Percentiles rank a stretch among this genome's conserved stretches.
Evolutionary conservation across 2,329 filamentous ascomycete genomes (phyloP).

Genomic region (Tolypocladium tropicale): DNA sequence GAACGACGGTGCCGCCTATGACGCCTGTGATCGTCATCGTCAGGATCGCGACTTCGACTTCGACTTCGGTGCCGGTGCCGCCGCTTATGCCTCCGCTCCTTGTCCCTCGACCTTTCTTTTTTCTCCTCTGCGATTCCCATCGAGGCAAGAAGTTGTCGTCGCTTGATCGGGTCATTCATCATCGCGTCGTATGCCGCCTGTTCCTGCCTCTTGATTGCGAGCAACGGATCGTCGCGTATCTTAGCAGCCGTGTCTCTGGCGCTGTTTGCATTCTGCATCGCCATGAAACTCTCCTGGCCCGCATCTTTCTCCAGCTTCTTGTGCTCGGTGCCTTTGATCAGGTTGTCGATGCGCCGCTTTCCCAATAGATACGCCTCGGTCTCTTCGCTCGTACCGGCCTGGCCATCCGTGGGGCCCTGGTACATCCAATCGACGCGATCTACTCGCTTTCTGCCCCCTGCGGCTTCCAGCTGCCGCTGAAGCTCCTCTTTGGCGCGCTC

Average conservation of each 20-base stretch:
- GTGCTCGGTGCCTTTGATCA: constrained; percentile 68
- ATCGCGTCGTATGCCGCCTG: constrained; percentile 69
- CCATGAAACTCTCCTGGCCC: constrained; percentile 48
- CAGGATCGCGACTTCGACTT: neutral
- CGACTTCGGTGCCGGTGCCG: constrained; percentile 23
- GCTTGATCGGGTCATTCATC: constrained; percentile 66
- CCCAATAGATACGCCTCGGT: constrained; percentile 89
- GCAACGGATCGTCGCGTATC: constrained; percentile 79
- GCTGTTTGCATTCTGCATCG: constrained; percentile 59
- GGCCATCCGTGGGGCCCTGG: constrained; percentile 69
- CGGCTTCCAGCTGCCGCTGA: constrained; percentile 77
- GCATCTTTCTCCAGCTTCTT: constrained; percentile 73
- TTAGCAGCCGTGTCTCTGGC: constrained; percentile 74
- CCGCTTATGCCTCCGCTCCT: constrained; percentile 26
- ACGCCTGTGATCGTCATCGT: neutral
- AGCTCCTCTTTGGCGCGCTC: constrained; percentile 89
- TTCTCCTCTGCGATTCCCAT: constrained; percentile 45
- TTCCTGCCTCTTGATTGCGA: constrained; percentile 90
- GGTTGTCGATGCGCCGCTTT: constrained; percentile 79
- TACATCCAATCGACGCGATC: constrained; percentile 99
- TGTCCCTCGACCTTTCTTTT: constrained; percentile 23
- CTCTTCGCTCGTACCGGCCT: constrained; percentile 71
- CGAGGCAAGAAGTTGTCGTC: constrained; percentile 54
- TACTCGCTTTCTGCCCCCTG: constrained; percentile 69
- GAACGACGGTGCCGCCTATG: constrained; percentile 29